These are phyloP conservation scores for Achaetomium macrosporum DNA, from an alignment of 2,329 filamentous ascomycete species.

Conservation along the genomic window DNA sequence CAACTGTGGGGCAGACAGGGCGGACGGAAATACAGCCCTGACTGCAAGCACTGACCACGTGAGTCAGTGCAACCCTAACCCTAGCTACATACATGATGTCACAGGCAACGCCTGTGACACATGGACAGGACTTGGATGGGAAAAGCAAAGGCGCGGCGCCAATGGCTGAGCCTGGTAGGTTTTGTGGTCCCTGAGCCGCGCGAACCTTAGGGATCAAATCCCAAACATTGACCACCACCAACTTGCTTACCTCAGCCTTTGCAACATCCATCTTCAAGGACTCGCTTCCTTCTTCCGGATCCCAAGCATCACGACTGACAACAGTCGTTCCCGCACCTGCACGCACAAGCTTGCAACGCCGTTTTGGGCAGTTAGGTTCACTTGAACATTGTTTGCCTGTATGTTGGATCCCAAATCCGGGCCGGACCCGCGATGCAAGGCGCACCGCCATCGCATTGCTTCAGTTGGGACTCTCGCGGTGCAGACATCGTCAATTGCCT, in stretches of 20 bases:
- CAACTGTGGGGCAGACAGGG: too few relatives aligned
- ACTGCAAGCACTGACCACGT: too few relatives aligned
- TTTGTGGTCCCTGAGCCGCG: slow-evolving; percentile 7
- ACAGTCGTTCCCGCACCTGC: background rate
- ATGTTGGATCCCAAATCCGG: slow-evolving; percentile 8
- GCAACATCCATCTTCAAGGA: background rate
- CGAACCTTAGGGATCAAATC: background rate
- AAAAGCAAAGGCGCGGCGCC: slow-evolving; percentile 14
- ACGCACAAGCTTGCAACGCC: slow-evolving; percentile 7
- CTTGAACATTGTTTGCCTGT: slow-evolving; percentile 16
- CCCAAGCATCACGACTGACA: background rate
- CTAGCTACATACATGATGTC: too few relatives aligned
- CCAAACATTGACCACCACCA: slow-evolving; percentile 1
- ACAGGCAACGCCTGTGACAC: too few relatives aligned
- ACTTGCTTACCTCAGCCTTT: background rate
- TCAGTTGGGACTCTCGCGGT: background rate
- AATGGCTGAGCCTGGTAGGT: slow-evolving; percentile 6
- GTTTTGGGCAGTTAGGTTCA: background rate
- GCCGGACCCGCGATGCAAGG: background rate
- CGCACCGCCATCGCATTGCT: background rate
- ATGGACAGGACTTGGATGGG: background rate
- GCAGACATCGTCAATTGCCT: background rate
- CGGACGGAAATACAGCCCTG: too few relatives aligned
- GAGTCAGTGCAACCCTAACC: too few relatives aligned
- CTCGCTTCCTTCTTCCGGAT: background rate